These are phyloP conservation scores for Yamadazyma siamensis DNA, from an alignment of 1,139 yeast genomes.

Conservation along the genomic window DNA sequence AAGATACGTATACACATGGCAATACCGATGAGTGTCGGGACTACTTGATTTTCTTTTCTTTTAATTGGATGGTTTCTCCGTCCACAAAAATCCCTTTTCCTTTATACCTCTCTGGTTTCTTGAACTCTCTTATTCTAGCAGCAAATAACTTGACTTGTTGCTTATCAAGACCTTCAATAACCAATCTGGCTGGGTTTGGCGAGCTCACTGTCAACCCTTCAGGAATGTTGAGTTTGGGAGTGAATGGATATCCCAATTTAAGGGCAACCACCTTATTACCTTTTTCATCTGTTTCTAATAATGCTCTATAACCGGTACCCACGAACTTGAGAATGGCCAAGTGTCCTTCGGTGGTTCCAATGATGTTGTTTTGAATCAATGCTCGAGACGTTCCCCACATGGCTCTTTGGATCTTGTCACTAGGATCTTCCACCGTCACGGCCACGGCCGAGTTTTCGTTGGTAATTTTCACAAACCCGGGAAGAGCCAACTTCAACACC, in stretches of 20 bases:
- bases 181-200: slow-evolving; percentile 85
- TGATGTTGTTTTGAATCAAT: slow-evolving; percentile 68
- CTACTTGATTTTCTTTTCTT: slow-evolving; percentile 89
- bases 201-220: slow-evolving; percentile 67
- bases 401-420: slow-evolving; percentile 67
- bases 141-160: slow-evolving; percentile 89
- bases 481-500: slow-evolving; percentile 56
- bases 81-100: slow-evolving; percentile 96
- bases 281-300: slow-evolving; percentile 50
- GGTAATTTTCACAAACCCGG: slow-evolving; percentile 61
- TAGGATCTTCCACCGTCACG: slow-evolving; percentile 57
- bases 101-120: slow-evolving; percentile 97
- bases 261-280: slow-evolving; percentile 64
- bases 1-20: too few relatives aligned
- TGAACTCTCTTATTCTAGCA: slow-evolving; percentile 77
- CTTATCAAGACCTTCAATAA: slow-evolving; percentile 84
- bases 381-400: slow-evolving; percentile 97
- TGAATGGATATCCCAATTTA: slow-evolving; percentile 70
- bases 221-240: slow-evolving; percentile 78
- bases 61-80: slow-evolving; percentile 84
- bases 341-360: slow-evolving; percentile 93
- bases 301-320: slow-evolving; percentile 96
- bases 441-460: slow-evolving; percentile 34
- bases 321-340: slow-evolving; percentile 82
- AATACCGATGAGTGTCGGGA: too few relatives aligned